phyloP scores from a whole-genome alignment of 768 basidiomycete genomes.

The Boletus tylopilopsis region DNA sequence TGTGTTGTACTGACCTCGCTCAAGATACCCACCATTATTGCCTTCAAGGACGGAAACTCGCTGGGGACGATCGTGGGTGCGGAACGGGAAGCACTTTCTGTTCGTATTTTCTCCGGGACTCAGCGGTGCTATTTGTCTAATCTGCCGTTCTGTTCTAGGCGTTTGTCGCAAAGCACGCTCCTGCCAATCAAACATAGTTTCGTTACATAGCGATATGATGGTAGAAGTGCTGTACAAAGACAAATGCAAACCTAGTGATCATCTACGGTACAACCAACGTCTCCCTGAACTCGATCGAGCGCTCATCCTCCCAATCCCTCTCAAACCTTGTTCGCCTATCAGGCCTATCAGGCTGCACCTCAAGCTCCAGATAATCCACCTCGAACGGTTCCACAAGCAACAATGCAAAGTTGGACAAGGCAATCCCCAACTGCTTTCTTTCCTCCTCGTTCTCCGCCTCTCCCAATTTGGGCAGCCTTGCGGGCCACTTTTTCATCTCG shows the following conservation, averaged over 20 bases:
- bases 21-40: conserved; percentile 1
- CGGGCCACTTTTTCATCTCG: conserved; percentile 62
- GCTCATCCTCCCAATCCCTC: conserved; percentile 30
- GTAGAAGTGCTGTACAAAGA: too few relatives aligned
- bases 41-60: not conserved
- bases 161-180: conserved; percentile 1
- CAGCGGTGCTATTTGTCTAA: not conserved
- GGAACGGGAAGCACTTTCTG: not conserved
- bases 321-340: conserved; percentile 56
- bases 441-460: conserved; percentile 43
- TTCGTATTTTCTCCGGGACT: not conserved
- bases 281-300: conserved; percentile 50
- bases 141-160: not conserved
- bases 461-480: conserved; percentile 44
- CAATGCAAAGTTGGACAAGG: conserved; percentile 67
- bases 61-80: conserved; percentile 1
- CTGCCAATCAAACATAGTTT: not conserved
- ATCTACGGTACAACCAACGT: conserved; percentile 58
- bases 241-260: too few relatives aligned
- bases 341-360: conserved; percentile 51
- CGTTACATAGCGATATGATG: not conserved
- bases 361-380: conserved; percentile 61
- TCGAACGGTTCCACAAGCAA: conserved; percentile 52
- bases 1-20: too few relatives aligned
- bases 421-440: conserved; percentile 46